These are phyloP conservation scores for Fagopyrum homotropicum DNA, from an alignment of 148 eudicot genomes.

Conservation along the genomic window DNA sequence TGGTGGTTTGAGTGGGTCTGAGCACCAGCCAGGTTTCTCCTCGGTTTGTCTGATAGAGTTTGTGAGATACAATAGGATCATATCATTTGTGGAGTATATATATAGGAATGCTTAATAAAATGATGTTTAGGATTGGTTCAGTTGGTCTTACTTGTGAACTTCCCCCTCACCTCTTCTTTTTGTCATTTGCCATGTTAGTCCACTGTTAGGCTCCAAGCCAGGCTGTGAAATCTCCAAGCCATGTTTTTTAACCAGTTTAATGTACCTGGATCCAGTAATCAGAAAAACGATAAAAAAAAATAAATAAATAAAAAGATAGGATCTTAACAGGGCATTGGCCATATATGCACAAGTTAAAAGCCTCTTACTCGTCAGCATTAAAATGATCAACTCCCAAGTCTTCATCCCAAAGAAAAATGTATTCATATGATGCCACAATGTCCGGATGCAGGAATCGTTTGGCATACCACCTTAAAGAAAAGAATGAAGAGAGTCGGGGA, in stretches of 20 bases:
- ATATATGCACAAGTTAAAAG: not conserved
- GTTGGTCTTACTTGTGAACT: constrained; percentile 68
- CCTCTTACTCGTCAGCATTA: constrained; percentile 77
- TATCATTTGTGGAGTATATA: not conserved
- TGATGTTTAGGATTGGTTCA: not conserved
- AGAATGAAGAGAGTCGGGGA: not conserved
- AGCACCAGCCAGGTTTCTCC: constrained; percentile 5
- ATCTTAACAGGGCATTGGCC: not conserved
- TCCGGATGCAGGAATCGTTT: constrained; percentile 94
- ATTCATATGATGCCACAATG: constrained; percentile 85
- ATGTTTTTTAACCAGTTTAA: constrained; percentile 67
- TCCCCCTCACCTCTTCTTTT: constrained; percentile 47
- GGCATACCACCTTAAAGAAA: constrained; percentile 77
- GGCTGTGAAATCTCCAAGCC: constrained; percentile 98
- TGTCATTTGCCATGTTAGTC: constrained; percentile 39
- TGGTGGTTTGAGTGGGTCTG: constrained; percentile 5
- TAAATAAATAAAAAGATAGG: not conserved
- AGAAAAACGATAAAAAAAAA: not conserved
- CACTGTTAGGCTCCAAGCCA: constrained; percentile 47
- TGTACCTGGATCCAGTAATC: constrained; percentile 41
- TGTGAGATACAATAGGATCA: not conserved
- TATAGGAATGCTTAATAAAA: not conserved
- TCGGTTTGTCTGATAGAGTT: constrained; percentile 22
- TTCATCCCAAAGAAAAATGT: constrained; percentile 96
- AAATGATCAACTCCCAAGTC: constrained; percentile 91